Evolutionary conservation across 1,139 yeast species (phyloP).

Genomic region (Scheffersomyces quercinus): DNA sequence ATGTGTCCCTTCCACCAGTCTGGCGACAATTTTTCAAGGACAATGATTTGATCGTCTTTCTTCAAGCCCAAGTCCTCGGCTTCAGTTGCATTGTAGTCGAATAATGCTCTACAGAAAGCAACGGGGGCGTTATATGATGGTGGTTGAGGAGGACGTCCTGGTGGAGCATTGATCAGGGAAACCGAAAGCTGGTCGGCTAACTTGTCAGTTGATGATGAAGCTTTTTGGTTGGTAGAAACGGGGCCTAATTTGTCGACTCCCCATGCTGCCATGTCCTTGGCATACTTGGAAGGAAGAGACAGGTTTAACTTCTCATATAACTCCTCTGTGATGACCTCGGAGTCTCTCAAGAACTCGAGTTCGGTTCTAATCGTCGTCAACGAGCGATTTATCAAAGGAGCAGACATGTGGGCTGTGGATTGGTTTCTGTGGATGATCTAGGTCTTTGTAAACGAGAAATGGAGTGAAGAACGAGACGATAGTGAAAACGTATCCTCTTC

Average conservation of each 20-base stretch:
- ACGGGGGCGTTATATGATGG: slow-evolving; percentile 21
- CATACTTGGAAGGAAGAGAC: slow-evolving; percentile 61
- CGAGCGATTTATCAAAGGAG: slow-evolving; percentile 76
- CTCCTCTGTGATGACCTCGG: slow-evolving; percentile 67
- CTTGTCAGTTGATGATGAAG: slow-evolving; percentile 13
- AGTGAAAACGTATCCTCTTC: neutral
- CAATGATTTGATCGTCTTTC: slow-evolving; percentile 68
- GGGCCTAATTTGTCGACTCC: slow-evolving; percentile 40
- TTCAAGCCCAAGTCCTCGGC: slow-evolving; percentile 66
- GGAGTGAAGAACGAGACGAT: neutral
- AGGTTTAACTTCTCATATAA: slow-evolving; percentile 53
- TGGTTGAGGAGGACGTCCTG: slow-evolving; percentile 23
- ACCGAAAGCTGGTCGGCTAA: slow-evolving; percentile 23
- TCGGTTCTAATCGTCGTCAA: slow-evolving; percentile 74
- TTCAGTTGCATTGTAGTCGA: slow-evolving; percentile 70
- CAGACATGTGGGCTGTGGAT: slow-evolving; percentile 31
- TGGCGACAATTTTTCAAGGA: slow-evolving; percentile 71
- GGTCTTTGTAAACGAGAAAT: too few relatives aligned
- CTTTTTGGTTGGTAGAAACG: slow-evolving; percentile 2
- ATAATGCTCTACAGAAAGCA: slow-evolving; percentile 61
- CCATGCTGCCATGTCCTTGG: slow-evolving; percentile 55
- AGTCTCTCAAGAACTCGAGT: slow-evolving; percentile 76
- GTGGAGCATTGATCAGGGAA: slow-evolving; percentile 21
- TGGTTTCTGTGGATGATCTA: neutral
- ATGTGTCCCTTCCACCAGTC: slow-evolving; percentile 91